phyloP scores from a whole-genome alignment of 805 yeast genomes.

The Starmerella etchellsii region DNA sequence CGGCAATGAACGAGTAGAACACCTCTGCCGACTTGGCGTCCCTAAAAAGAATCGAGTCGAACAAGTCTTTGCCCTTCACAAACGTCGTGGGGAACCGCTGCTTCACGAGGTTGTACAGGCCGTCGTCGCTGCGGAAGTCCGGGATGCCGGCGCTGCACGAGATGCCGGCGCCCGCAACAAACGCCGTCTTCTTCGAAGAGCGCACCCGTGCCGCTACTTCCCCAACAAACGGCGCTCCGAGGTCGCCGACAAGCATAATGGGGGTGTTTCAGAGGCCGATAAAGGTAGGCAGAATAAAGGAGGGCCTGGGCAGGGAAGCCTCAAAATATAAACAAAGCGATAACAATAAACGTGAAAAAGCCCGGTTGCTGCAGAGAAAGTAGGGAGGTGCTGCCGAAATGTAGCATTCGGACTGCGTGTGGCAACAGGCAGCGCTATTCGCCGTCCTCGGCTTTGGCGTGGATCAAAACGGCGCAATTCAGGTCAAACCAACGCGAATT shows the following conservation, averaged over 20 bases:
- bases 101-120: slow-evolving; percentile 66
- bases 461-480: no score
- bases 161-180: slow-evolving; percentile 91
- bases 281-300: no score
- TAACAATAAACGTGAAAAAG: no score
- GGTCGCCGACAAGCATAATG: not conserved
- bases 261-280: no score
- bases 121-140: slow-evolving; percentile 76
- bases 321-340: no score
- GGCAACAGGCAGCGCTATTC: no score
- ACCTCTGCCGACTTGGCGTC: slow-evolving; percentile 49
- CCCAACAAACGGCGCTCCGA: not conserved
- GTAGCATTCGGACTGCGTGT: no score
- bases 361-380: no score
- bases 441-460: no score
- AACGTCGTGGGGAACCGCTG: slow-evolving; percentile 44
- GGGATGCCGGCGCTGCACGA: slow-evolving; percentile 97
- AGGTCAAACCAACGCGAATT: no score
- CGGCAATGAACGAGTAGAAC: slow-evolving; percentile 86
- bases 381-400: no score
- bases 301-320: no score
- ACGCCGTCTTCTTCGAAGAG: slow-evolving; percentile 30
- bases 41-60: slow-evolving; percentile 73
- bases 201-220: slow-evolving; percentile 17
- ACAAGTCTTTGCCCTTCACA: slow-evolving; percentile 78